Conservation (phyloP, 352 stramenopile species). For the Globisporangium camurandrum region DNA sequence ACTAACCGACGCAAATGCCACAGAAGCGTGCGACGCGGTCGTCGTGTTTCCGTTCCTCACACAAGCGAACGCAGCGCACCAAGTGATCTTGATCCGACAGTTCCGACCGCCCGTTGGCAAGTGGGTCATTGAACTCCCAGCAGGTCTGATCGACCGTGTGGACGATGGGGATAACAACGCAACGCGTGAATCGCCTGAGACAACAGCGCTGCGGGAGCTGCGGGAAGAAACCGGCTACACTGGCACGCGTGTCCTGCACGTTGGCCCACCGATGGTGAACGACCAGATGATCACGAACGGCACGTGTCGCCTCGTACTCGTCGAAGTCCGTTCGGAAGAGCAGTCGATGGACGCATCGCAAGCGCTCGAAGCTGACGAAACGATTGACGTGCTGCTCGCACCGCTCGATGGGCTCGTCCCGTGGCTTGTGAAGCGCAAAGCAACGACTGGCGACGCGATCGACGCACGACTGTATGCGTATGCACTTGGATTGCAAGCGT, state of each 20-base stretch:
- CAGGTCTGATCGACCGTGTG: slow-evolving; percentile 90
- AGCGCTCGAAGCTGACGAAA: slow-evolving; percentile 59
- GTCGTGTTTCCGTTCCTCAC: slow-evolving; percentile 72
- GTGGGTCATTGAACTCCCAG: slow-evolving; percentile 88
- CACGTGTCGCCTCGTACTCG: slow-evolving; percentile 52
- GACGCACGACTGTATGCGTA: not conserved
- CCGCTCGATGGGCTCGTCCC: slow-evolving; percentile 55
- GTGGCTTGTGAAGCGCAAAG: slow-evolving; percentile 25
- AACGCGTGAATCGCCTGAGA: slow-evolving; percentile 69
- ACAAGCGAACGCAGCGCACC: slow-evolving; percentile 15
- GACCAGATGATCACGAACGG: slow-evolving; percentile 77
- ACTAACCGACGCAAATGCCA: too few relatives aligned
- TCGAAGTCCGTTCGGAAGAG: slow-evolving; percentile 46
- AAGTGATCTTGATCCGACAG: slow-evolving; percentile 84
- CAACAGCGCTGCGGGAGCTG: slow-evolving; percentile 78
- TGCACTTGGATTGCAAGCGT: slow-evolving; percentile 1
- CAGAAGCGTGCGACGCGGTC: slow-evolving; percentile 59
- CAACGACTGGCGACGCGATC: not conserved
- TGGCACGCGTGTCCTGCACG: slow-evolving; percentile 19
- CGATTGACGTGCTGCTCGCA: slow-evolving; percentile 58
- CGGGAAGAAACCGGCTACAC: slow-evolving; percentile 85
- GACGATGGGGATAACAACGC: too few relatives aligned
- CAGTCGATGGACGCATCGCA: slow-evolving; percentile 19
- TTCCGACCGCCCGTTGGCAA: slow-evolving; percentile 82
- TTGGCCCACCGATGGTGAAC: slow-evolving; percentile 72